phyloP scores from a whole-genome alignment of 2,329 filamentous ascomycete genomes.

The Escovopsis sp. region DNA sequence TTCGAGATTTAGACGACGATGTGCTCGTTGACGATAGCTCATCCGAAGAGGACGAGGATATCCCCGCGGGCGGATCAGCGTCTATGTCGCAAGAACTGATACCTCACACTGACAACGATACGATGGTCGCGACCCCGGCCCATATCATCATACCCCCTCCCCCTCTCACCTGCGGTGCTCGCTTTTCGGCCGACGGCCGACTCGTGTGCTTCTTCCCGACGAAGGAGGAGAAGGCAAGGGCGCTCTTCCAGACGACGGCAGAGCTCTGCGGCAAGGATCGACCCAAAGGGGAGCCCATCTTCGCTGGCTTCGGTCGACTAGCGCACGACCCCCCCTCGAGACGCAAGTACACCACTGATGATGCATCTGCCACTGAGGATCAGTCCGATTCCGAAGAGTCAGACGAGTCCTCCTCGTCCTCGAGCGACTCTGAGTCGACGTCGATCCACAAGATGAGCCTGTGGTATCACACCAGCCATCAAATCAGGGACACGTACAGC shows the following conservation, averaged over 20 bases:
- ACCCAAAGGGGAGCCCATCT: constrained; percentile 38
- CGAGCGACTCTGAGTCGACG: constrained; percentile 47
- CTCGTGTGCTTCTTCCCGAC: constrained; percentile 56
- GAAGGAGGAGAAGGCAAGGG: constrained; percentile 45
- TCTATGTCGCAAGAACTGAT: constrained; percentile 49
- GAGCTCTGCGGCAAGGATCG: constrained; percentile 30
- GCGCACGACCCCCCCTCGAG: constrained; percentile 35
- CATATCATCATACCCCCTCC: constrained; percentile 40
- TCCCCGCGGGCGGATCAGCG: constrained; percentile 36
- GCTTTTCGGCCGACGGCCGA: constrained; percentile 47
- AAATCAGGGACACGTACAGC: constrained; percentile 40
- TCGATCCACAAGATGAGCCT: constrained; percentile 44
- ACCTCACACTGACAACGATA: constrained; percentile 37
- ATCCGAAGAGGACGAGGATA: constrained; percentile 58
- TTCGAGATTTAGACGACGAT: constrained; percentile 47
- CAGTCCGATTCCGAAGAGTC: constrained; percentile 35
- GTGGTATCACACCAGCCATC: constrained; percentile 39
- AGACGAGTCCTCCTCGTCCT: constrained; percentile 35
- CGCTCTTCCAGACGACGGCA: constrained; percentile 31
- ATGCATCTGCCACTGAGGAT: constrained; percentile 36
- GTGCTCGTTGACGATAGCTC: constrained; percentile 61
- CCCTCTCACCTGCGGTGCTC: constrained; percentile 43
- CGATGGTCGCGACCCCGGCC: constrained; percentile 35
- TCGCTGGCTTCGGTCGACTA: constrained; percentile 42
- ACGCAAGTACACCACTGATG: constrained; percentile 32